Evolutionary conservation across 2,329 filamentous ascomycete species (phyloP).

Genomic region (Emmonsia crescens): DNA sequence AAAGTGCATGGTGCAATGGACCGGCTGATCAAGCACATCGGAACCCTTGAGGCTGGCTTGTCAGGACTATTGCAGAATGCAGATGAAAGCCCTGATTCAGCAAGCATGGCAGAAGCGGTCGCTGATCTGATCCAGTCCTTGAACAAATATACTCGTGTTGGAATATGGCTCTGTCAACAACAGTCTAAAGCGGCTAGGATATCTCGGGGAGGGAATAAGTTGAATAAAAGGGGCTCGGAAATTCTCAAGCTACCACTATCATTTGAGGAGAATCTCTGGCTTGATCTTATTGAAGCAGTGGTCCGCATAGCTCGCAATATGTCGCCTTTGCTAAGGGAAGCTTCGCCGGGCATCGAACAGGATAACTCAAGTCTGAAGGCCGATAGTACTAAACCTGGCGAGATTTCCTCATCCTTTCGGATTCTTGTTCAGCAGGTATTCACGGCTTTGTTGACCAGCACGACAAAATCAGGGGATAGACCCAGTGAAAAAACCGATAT

Average conservation of each 20-base stretch:
- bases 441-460: constrained; percentile 66
- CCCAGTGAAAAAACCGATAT: constrained; percentile 42
- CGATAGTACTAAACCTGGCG: constrained; percentile 24
- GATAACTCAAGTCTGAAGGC: neutral
- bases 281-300: constrained; percentile 53
- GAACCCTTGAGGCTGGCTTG: constrained; percentile 67
- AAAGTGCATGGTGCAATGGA: constrained; percentile 74
- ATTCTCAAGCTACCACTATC: constrained; percentile 47
- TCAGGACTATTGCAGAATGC: constrained; percentile 59
- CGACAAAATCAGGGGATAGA: constrained; percentile 21
- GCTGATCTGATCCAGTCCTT: constrained; percentile 65
- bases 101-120: constrained; percentile 53
- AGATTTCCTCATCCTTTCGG: constrained; percentile 56
- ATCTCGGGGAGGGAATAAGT: constrained; percentile 18
- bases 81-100: constrained; percentile 45
- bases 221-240: constrained; percentile 28
- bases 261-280: constrained; percentile 53
- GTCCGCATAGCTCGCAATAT: constrained; percentile 54
- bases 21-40: constrained; percentile 69
- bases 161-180: constrained; percentile 88
- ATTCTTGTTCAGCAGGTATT: constrained; percentile 82
- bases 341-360: neutral
- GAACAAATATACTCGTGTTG: constrained; percentile 83
- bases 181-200: constrained; percentile 54
- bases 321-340: constrained; percentile 29